Evolutionary conservation across 164 flowering plant species (phyloP).

Genomic region (Piper longum): DNA sequence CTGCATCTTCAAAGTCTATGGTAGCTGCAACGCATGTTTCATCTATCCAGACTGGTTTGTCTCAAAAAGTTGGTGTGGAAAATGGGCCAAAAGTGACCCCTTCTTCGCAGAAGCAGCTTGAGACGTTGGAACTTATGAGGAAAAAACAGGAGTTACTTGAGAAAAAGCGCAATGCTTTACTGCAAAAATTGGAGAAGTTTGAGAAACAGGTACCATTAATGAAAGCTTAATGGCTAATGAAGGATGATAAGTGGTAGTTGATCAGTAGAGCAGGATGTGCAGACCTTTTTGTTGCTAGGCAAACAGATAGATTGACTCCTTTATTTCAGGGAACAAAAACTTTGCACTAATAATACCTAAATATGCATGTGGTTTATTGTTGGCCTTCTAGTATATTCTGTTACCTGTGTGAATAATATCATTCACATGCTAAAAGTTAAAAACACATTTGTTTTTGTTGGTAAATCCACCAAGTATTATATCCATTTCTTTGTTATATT

Average conservation of each 20-base stretch:
- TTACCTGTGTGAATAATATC: too few relatives aligned
- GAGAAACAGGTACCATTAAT: conserved; percentile 46
- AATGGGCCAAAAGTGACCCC: conserved; percentile 38
- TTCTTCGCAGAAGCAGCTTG: conserved; percentile 56
- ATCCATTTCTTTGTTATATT: too few relatives aligned
- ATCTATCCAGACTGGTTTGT: conserved; percentile 15
- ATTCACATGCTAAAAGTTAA: too few relatives aligned
- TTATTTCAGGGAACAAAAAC: too few relatives aligned
- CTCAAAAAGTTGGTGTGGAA: conserved; percentile 17
- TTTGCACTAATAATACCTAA: too few relatives aligned
- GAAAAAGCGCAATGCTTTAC: conserved; percentile 70
- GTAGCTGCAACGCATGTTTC: conserved; percentile 22
- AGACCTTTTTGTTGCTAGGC: not conserved
- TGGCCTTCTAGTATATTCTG: too few relatives aligned
- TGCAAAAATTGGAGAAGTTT: conserved; percentile 52
- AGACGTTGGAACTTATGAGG: conserved; percentile 55
- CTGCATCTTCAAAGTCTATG: conserved; percentile 20
- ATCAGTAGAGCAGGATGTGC: not conserved
- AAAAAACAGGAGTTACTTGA: conserved; percentile 84
- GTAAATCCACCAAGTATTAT: too few relatives aligned
- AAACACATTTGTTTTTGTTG: too few relatives aligned
- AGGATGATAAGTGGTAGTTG: not conserved
- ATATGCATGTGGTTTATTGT: too few relatives aligned
- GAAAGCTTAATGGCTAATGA: not conserved
- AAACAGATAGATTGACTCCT: not conserved